phyloP scores from a whole-genome alignment of 192 early-diverging fungal species.

The Geranomyces michiganensis region DNA sequence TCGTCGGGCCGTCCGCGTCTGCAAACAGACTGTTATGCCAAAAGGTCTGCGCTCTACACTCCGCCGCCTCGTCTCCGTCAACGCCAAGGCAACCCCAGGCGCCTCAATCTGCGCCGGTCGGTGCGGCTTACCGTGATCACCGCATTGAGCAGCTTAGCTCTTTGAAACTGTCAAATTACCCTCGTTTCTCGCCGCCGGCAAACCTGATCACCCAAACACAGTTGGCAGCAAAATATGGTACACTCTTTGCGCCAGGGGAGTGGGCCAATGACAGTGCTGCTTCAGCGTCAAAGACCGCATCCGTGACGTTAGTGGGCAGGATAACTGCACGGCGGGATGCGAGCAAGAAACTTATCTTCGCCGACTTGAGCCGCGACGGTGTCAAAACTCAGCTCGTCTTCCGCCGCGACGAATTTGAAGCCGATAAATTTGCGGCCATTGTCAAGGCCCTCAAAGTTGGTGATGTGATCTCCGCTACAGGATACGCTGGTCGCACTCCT shows the following conservation, averaged over 20 bases:
- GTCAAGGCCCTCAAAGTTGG: constrained; percentile 60
- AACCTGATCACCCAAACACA: background rate
- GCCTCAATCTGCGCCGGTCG: constrained; percentile 2
- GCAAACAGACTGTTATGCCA: no score
- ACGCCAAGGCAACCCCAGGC: background rate
- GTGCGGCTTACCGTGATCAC: constrained; percentile 3
- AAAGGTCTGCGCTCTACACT: no score
- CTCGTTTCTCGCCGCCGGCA: constrained; percentile 9
- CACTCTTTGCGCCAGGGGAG: constrained; percentile 7
- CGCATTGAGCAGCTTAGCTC: constrained; percentile 6
- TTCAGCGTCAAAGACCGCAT: no score
- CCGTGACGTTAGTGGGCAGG: constrained; percentile 6
- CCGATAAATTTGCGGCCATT: constrained; percentile 42
- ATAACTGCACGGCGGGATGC: constrained; percentile 69
- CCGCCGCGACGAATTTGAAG: constrained; percentile 45
- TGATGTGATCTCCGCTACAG: constrained; percentile 60
- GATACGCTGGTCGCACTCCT: background rate
- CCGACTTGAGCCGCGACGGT: constrained; percentile 67
- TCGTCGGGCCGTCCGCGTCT: no score
- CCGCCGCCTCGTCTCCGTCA: no score
- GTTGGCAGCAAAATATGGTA: background rate
- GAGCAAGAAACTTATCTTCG: constrained; percentile 73
- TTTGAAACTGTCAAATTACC: background rate
- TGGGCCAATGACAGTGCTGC: background rate
- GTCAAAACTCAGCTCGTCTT: constrained; percentile 67